Percentiles rank a stretch among this genome's conserved stretches.
These are phyloP conservation scores for Sugiyamaella floridensis DNA, from an alignment of 805 yeast genomes.

Conservation along the genomic window DNA sequence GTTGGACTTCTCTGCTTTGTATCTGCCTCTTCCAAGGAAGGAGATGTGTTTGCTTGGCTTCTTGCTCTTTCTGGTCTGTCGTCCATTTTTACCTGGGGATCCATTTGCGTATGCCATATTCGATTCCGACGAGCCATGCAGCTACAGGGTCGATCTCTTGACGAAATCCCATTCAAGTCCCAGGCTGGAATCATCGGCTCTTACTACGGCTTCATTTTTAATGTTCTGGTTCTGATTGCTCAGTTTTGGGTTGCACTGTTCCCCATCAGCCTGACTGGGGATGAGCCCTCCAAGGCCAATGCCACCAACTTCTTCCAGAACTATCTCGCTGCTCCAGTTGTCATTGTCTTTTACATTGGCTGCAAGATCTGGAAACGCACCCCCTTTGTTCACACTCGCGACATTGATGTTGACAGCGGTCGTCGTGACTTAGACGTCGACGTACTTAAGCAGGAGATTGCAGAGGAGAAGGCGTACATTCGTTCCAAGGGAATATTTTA, in stretches of 20 bases:
- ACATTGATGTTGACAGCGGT: conserved; percentile 58
- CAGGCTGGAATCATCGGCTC: conserved; percentile 62
- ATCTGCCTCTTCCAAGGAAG: conserved; percentile 46
- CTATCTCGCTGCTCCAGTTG: conserved; percentile 41
- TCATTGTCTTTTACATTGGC: conserved; percentile 38
- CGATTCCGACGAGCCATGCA: conserved; percentile 55
- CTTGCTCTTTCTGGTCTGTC: conserved; percentile 65
- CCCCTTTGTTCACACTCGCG: conserved; percentile 39
- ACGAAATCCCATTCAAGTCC: conserved; percentile 57
- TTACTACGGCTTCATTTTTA: conserved; percentile 48
- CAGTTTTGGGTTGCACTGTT: conserved; percentile 71
- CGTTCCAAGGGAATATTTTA: conserved; percentile 42
- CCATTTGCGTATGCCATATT: conserved; percentile 58
- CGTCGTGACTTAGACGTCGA: conserved; percentile 53
- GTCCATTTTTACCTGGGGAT: conserved; percentile 67
- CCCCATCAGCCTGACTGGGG: conserved; percentile 43
- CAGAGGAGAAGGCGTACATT: conserved; percentile 44
- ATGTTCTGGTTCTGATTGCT: conserved; percentile 45
- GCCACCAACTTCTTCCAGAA: conserved; percentile 40
- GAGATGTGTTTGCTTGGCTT: conserved; percentile 56
- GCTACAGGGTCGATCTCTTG: conserved; percentile 50
- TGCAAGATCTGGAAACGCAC: conserved; percentile 42
- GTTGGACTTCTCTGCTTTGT: conserved; percentile 57
- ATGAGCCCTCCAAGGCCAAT: conserved; percentile 22
- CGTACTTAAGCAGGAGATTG: conserved; percentile 43